Base-by-base conservation (phyloP, 2,329 filamentous ascomycete species). In the Aspergillus clavatus region DNA sequence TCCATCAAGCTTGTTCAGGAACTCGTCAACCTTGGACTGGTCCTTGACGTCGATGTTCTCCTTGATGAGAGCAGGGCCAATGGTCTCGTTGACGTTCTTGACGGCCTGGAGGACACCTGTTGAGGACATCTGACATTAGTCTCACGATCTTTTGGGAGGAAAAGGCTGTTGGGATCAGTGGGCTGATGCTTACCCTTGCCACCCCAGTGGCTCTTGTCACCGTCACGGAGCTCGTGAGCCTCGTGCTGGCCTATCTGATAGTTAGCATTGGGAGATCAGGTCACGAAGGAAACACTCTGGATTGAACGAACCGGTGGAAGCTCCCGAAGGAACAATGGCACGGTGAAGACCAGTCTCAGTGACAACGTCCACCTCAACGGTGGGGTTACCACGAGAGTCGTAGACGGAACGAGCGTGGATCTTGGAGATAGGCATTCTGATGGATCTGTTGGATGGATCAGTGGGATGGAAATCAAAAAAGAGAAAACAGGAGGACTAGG, bases 311-410 rank as follows among this genome's bases (percentile, higher is more conserved):
- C 86, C 89, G 65, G 90, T 96, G 63, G 91, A 96, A 66, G 91
- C 91, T 72, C 91, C 91, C 58, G 90, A 96, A 65, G 91, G 91
- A 54, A 97, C 91, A 70, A 96, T 96, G 71, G 91, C 90, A 69
- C 91, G 89, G 83, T 96, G 90, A 55, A 97, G 84, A 68, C 91
- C 91, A 63, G 87, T 94, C 78, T 95, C 89, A 62, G 90, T 96
- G 76, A 95, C 86, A 63, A 96, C 83, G 72, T 96, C 91, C 66
- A 97, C 91, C 81, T 97, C 91, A 68, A 96, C 91, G 70, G 93
- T 98, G 67, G 93, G 93, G 84, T 98, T 98, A 71, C 82, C 82
- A 60, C 93, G 91, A 72, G 93, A 97, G 82, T 98, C 93, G 83
- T 91, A 98, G 79, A 98, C 89, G 68, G 86, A 90, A 70, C 93